Conservation (phyloP, 768 basidiomycete genomes). For the Suillus subaureus region DNA sequence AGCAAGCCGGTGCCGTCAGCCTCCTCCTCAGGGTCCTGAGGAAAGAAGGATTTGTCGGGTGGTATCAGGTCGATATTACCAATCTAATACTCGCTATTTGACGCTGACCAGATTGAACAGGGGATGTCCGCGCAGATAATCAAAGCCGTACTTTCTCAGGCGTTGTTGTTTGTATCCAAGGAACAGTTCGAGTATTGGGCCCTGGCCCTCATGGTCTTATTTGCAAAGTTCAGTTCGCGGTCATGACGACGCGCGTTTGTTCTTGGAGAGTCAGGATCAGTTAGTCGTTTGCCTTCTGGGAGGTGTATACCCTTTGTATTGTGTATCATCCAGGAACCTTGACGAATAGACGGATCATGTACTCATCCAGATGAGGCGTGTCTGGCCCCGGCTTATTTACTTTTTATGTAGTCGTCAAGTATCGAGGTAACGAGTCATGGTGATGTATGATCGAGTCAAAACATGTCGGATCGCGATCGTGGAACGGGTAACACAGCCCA, state of each 20-base stretch:
- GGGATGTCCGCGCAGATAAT: conserved; percentile 96
- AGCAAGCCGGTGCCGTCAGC: conserved; percentile 74
- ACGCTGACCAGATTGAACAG: conserved; percentile 39
- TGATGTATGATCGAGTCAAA: background rate
- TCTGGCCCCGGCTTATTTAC: background rate
- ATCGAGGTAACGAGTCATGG: background rate
- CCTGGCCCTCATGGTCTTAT: conserved; percentile 64
- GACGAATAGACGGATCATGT: background rate
- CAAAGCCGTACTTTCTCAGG: conserved; percentile 95
- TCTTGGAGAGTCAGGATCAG: background rate
- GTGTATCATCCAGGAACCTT: background rate
- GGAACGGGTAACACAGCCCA: background rate
- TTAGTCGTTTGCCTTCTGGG: background rate
- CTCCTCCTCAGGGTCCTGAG: conserved; percentile 72
- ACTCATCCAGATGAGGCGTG: background rate
- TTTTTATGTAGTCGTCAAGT: background rate
- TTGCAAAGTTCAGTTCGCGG: conserved; percentile 33
- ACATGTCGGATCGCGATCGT: no score
- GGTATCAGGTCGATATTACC: conserved; percentile 76
- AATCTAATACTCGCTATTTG: background rate
- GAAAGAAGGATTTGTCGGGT: conserved; percentile 83
- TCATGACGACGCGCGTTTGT: background rate
- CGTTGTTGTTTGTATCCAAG: conserved; percentile 94
- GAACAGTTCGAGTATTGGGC: conserved; percentile 95
- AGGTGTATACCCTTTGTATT: background rate